phyloP scores from a whole-genome alignment of 202 grass and related monocot genomes.

The Schoenoplectus triqueter region DNA sequence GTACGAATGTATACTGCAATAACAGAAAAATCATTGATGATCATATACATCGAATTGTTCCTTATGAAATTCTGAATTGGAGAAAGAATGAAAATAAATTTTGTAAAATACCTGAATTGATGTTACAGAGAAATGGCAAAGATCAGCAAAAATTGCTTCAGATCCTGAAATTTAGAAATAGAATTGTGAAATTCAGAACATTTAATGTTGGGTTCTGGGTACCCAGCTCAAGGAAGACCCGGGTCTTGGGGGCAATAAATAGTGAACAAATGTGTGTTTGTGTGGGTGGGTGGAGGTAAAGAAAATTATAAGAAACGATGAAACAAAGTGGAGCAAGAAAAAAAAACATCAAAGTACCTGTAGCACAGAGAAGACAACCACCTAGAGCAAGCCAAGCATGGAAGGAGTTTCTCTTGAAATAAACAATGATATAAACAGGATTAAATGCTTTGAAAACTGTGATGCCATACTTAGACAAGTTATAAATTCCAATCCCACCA shows the following conservation, averaged over 20 bases:
- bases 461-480: conserved; percentile 70
- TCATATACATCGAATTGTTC: conserved; percentile 27
- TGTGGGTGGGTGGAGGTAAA: too few species aligned
- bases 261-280: neutral
- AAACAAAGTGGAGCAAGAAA: neutral
- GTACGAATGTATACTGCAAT: conserved; percentile 69
- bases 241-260: conserved; percentile 23
- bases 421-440: conserved; percentile 83
- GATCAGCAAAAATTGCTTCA: conserved; percentile 94
- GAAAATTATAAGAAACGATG: too few species aligned
- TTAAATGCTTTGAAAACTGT: conserved; percentile 85
- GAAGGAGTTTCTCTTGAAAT: conserved; percentile 78
- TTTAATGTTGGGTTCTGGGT: neutral
- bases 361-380: conserved; percentile 82
- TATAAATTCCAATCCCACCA: conserved; percentile 83
- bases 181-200: conserved; percentile 26
- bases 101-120: conserved; percentile 77
- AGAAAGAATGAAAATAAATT: neutral
- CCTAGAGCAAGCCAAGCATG: conserved; percentile 87
- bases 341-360: conserved; percentile 49
- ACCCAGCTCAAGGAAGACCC: neutral
- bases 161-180: conserved; percentile 65
- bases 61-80: conserved; percentile 28
- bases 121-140: conserved; percentile 93
- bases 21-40: neutral